phyloP scores from a whole-genome alignment of 257 asterid species.

The Lithospermum erythrorhizon region DNA sequence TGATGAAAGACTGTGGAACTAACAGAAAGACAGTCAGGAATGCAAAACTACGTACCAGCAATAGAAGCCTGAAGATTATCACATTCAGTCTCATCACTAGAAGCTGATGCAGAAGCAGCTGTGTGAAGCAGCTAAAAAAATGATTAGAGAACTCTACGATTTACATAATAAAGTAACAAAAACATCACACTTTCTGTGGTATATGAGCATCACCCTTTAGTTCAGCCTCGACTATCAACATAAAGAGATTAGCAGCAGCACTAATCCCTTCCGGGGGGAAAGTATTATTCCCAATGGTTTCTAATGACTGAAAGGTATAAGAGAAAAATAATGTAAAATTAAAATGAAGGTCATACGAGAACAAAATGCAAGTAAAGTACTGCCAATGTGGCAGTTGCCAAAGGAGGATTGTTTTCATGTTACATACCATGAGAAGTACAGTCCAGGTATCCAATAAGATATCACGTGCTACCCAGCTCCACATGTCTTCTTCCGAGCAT shows the following conservation, averaged over 20 bases:
- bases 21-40: constrained; percentile 6
- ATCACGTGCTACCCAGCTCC: constrained; percentile 99
- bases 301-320: constrained; percentile 41
- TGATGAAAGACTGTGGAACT: not conserved
- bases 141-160: constrained; percentile 11
- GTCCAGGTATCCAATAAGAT: constrained; percentile 91
- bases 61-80: constrained; percentile 72
- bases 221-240: constrained; percentile 73
- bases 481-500: constrained; percentile 68
- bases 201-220: constrained; percentile 45
- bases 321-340: not conserved
- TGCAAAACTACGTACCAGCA: constrained; percentile 35
- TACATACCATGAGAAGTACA: constrained; percentile 59
- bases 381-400: not conserved
- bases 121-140: constrained; percentile 15
- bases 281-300: constrained; percentile 32
- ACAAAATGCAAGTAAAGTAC: not conserved
- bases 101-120: constrained; percentile 85
- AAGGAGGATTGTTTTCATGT: not conserved
- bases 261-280: constrained; percentile 66
- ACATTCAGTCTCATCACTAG: constrained; percentile 51
- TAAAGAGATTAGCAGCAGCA: constrained; percentile 78
- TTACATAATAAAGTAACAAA: not conserved
- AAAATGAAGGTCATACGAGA: not conserved
- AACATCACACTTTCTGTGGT: constrained; percentile 3